Evolutionary conservation across 2,329 filamentous ascomycete genomes (phyloP).

Genomic region (Claviceps pusilla): DNA sequence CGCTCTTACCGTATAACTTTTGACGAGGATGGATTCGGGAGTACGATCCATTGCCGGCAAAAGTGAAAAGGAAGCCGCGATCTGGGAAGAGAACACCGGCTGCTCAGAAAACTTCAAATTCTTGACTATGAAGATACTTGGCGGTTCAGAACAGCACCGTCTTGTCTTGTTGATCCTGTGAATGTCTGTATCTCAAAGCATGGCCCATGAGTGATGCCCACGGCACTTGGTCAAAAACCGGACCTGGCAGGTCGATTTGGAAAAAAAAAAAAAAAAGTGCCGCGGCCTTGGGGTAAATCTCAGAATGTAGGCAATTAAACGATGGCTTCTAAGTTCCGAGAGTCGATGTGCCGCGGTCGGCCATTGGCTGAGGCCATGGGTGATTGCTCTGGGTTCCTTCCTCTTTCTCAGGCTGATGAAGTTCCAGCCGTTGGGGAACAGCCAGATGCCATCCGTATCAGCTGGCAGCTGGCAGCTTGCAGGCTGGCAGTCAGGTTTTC

Average conservation of each 20-base stretch:
- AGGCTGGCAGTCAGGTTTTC: neutral
- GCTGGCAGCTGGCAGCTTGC: slow-evolving; percentile 1
- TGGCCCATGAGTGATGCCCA: neutral
- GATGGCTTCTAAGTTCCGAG: neutral
- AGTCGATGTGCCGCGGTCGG: neutral
- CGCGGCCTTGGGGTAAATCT: no score
- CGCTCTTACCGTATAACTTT: slow-evolving; percentile 5
- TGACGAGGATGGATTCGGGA: neutral
- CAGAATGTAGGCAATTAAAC: neutral
- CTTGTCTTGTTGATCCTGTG: neutral
- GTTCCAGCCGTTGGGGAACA: neutral
- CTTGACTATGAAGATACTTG: neutral
- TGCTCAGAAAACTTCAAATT: neutral
- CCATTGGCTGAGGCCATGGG: neutral
- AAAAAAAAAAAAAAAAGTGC: neutral
- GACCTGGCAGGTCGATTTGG: neutral
- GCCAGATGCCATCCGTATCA: neutral
- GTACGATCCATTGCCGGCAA: neutral
- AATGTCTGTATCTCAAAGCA: neutral
- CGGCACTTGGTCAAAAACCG: neutral
- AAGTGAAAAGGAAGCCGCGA: slow-evolving; percentile 4
- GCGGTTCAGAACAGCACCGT: neutral
- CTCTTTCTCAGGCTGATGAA: neutral
- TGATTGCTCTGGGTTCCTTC: neutral
- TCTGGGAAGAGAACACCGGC: neutral